phyloP scores from a whole-genome alignment of 148 eudicot genomes.

The Limonium bicolor region DNA sequence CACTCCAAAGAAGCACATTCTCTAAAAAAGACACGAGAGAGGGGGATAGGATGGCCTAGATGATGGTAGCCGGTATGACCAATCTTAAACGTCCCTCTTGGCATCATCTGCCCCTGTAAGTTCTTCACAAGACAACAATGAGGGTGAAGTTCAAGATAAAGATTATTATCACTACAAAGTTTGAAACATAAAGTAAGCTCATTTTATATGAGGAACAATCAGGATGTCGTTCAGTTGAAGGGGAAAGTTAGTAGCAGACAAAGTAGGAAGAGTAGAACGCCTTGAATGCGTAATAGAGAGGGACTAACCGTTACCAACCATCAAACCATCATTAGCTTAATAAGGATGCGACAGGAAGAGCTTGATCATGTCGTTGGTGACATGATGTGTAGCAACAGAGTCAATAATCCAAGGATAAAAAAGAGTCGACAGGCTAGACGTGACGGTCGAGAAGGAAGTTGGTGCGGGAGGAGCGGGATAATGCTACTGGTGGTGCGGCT shows the following conservation, averaged over 20 bases:
- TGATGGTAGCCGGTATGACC: too few species aligned
- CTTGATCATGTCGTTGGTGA: background rate
- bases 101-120: too few species aligned
- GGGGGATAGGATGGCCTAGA: background rate
- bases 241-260: background rate
- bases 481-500: too few species aligned
- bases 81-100: too few species aligned
- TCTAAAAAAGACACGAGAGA: background rate
- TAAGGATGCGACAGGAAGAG: background rate
- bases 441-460: background rate
- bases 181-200: too few species aligned
- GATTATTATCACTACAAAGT: too few species aligned
- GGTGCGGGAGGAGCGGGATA: background rate
- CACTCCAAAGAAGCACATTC: background rate
- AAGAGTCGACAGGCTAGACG: background rate
- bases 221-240: background rate
- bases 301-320: background rate
- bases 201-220: background rate
- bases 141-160: too few species aligned
- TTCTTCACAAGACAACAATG: too few species aligned
- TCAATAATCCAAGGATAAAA: background rate
- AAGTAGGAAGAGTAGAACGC: background rate
- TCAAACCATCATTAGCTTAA: background rate
- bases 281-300: background rate
- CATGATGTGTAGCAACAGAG: background rate